These are phyloP conservation scores for Cenchrus purpureus DNA, from an alignment of 176 grass and related monocot species.

Conservation along the genomic window DNA sequence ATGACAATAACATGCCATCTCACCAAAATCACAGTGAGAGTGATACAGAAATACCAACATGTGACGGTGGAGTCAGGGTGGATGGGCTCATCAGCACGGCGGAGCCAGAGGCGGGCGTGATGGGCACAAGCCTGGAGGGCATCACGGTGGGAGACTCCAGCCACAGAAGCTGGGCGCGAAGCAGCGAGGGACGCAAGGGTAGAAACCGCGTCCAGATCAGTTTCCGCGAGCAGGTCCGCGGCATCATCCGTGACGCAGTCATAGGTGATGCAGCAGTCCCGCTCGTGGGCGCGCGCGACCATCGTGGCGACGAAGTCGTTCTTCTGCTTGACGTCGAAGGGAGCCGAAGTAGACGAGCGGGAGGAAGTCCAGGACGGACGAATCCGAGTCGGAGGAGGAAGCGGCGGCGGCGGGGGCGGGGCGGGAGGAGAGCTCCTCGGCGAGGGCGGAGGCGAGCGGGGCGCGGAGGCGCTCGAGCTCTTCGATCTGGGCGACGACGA, in stretches of 20 bases:
- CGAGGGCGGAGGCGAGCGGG: slow-evolving; percentile 67
- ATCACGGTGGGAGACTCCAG: slow-evolving; percentile 73
- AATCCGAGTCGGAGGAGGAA: slow-evolving; percentile 53
- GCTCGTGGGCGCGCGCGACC: slow-evolving; percentile 76
- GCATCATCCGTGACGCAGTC: slow-evolving; percentile 90
- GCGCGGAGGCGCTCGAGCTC: slow-evolving; percentile 87
- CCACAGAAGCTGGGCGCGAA: slow-evolving; percentile 62
- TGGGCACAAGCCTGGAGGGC: slow-evolving; percentile 74
- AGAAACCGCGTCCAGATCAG: slow-evolving; percentile 75
- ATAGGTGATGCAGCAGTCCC: slow-evolving; percentile 86
- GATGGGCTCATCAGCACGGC: slow-evolving; percentile 61
- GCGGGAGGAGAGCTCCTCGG: slow-evolving; percentile 64
- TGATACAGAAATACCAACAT: slow-evolving; percentile 49
- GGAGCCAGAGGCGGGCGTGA: slow-evolving; percentile 74
- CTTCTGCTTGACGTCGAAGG: slow-evolving; percentile 81
- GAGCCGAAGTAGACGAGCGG: slow-evolving; percentile 80
- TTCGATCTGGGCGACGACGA: slow-evolving; percentile 69
- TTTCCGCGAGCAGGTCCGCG: slow-evolving; percentile 68
- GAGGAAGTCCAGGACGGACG: slow-evolving; percentile 66
- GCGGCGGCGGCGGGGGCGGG: slow-evolving; percentile 20
- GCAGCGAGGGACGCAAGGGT: slow-evolving; percentile 61
- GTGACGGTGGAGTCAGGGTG: slow-evolving; percentile 59
- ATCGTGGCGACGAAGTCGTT: slow-evolving; percentile 74
- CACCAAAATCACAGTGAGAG: slow-evolving; percentile 8
- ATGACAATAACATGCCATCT: background rate